A percentile compares a stretch with the other conserved stretches of the same genome.
Evolutionary conservation across 495 filamentous ascomycete genomes (phyloP).

Genomic region (Cenococcum geophilum): DNA sequence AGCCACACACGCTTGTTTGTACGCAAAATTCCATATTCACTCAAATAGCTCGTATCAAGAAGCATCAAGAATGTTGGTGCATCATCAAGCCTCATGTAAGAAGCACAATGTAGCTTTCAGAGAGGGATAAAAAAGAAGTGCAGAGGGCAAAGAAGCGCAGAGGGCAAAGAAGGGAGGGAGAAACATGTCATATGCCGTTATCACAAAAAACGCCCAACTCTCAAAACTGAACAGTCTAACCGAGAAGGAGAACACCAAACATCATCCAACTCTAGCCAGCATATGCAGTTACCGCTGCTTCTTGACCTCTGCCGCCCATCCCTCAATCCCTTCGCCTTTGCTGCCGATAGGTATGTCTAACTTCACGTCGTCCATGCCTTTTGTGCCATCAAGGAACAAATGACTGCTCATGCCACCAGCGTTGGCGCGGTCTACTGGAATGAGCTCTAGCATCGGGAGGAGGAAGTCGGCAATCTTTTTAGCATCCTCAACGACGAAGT

Average conservation of each 20-base stretch:
- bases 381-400: slow-evolving; percentile 70
- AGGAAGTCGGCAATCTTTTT: slow-evolving; percentile 80
- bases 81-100: not conserved
- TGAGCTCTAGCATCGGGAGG: slow-evolving; percentile 83
- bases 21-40: not conserved
- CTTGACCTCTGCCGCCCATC: slow-evolving; percentile 88
- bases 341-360: slow-evolving; percentile 69
- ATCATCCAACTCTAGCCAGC: slow-evolving; percentile 3
- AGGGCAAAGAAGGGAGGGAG: not conserved
- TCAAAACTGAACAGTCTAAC: slow-evolving; percentile 2
- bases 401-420: slow-evolving; percentile 91
- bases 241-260: not conserved
- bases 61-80: not conserved
- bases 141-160: not conserved
- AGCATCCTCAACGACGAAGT: slow-evolving; percentile 73
- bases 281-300: slow-evolving; percentile 43
- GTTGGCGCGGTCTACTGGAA: slow-evolving; percentile 83
- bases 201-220: not conserved
- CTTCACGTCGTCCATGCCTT: slow-evolving; percentile 76
- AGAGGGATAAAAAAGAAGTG: not conserved
- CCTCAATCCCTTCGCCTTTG: slow-evolving; percentile 89
- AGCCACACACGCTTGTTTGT: not conserved
- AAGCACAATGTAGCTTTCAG: not conserved
- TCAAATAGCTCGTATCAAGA: not conserved
- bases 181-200: slow-evolving; percentile 1